These are phyloP conservation scores for Vigna mungo DNA, from an alignment of 306 rosid genomes.

Conservation along the genomic window DNA sequence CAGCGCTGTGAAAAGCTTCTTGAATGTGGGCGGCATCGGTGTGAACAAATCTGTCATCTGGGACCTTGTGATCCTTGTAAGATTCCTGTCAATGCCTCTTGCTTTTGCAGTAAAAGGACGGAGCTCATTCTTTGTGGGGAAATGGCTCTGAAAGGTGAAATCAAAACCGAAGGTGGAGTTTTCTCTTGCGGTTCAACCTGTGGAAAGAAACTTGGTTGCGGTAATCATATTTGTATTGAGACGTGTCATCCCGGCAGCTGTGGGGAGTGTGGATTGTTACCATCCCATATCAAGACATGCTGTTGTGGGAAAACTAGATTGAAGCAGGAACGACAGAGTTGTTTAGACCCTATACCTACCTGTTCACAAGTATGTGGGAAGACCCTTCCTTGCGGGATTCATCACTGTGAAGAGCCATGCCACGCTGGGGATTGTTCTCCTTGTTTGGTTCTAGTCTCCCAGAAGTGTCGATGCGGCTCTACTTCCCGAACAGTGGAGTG, in stretches of 20 bases:
- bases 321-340: conserved; percentile 68
- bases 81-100: conserved; percentile 65
- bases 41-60: conserved; percentile 68
- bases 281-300: conserved; percentile 67
- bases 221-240: conserved; percentile 73
- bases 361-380: conserved; percentile 73
- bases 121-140: conserved; percentile 78
- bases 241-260: conserved; percentile 81
- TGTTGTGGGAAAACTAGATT: conserved; percentile 80
- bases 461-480: conserved; percentile 82
- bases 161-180: conserved; percentile 67
- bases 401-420: conserved; percentile 69
- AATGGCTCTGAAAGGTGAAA: conserved; percentile 73
- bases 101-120: conserved; percentile 69
- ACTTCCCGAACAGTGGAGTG: conserved; percentile 79
- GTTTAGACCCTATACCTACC: conserved; percentile 85
- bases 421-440: conserved; percentile 85
- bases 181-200: conserved; percentile 72
- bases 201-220: conserved; percentile 66
- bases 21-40: conserved; percentile 73
- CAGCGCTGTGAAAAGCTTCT: conserved; percentile 76
- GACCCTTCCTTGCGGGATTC: conserved; percentile 71
- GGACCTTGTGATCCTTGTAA: conserved; percentile 85
- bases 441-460: conserved; percentile 70
- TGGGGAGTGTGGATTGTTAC: conserved; percentile 69